These are phyloP conservation scores for Suzukiozyma palmioleophila DNA, from an alignment of 1,139 yeast genomes.

Conservation along the genomic window DNA sequence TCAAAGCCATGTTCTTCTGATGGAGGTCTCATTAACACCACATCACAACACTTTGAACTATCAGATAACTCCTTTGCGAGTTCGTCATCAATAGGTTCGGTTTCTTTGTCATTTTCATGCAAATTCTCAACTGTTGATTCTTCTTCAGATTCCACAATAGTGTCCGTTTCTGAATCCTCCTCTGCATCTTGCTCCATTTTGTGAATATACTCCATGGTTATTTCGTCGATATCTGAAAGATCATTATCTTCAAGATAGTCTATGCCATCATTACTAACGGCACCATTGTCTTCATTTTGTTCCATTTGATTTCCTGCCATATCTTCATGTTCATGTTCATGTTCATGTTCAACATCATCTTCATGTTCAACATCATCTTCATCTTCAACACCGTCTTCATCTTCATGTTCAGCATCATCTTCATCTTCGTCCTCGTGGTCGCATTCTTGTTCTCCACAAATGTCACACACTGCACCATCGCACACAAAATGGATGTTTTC, in stretches of 20 bases:
- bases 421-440: conserved; percentile 40
- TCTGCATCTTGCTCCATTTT: conserved; percentile 26
- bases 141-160: conserved; percentile 15
- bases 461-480: conserved; percentile 62
- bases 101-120: conserved; percentile 15
- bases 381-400: conserved; percentile 11
- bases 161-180: conserved; percentile 27
- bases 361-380: conserved; percentile 5
- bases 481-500: conserved; percentile 76
- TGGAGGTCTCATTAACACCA: conserved; percentile 40
- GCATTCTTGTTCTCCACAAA: conserved; percentile 70
- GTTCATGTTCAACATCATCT: conserved; percentile 9
- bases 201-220: conserved; percentile 35
- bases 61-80: conserved; percentile 30
- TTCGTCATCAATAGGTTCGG: conserved; percentile 27
- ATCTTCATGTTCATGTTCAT: conserved; percentile 6
- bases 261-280: conserved; percentile 12
- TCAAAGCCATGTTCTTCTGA: conserved; percentile 43
- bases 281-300: conserved; percentile 13
- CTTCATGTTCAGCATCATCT: conserved; percentile 13
- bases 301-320: conserved; percentile 17
- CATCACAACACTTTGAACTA: conserved; percentile 52
- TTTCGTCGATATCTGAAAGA: conserved; percentile 15
- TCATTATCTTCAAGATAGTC: conserved; percentile 9
- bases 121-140: conserved; percentile 24